Percentiles rank a stretch among this genome's conserved stretches.
These are phyloP conservation scores for Neonectria ditissima DNA, from an alignment of 2,329 filamentous ascomycete species.

Conservation along the genomic window DNA sequence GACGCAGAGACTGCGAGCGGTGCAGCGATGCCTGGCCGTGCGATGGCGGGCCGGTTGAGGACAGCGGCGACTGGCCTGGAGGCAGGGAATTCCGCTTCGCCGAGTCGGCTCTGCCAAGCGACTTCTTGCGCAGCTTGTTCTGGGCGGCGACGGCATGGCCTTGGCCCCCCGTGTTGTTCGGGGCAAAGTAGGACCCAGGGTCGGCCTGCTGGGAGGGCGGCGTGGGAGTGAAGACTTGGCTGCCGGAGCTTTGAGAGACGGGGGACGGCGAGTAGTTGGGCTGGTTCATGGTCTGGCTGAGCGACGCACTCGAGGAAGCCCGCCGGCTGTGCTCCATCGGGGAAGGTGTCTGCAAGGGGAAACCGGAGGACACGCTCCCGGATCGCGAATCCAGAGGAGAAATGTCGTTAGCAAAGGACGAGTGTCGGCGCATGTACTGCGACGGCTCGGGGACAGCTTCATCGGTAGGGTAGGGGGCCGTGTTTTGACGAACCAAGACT, in stretches of 20 bases:
- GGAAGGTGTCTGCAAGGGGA: slow-evolving; percentile 45
- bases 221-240: slow-evolving; percentile 32
- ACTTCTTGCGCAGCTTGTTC: slow-evolving; percentile 42
- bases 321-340: slow-evolving; percentile 44
- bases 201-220: slow-evolving; percentile 35
- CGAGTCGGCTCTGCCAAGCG: slow-evolving; percentile 33
- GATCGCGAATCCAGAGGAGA: slow-evolving; percentile 45
- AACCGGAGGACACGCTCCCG: slow-evolving; percentile 41
- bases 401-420: slow-evolving; percentile 42
- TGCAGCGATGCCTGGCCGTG: slow-evolving; percentile 5
- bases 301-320: slow-evolving; percentile 36
- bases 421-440: slow-evolving; percentile 39
- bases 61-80: slow-evolving; percentile 34
- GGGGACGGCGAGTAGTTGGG: slow-evolving; percentile 40
- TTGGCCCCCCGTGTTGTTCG: slow-evolving; percentile 34
- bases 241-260: slow-evolving; percentile 35
- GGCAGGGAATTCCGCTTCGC: slow-evolving; percentile 38
- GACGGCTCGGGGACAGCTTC: slow-evolving; percentile 14
- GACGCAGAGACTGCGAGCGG: slow-evolving; percentile 31
- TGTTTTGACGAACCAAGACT: background rate
- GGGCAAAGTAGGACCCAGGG: slow-evolving; percentile 37
- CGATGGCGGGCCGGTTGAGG: slow-evolving; percentile 18
- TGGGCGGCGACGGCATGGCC: slow-evolving; percentile 37
- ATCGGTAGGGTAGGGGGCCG: slow-evolving; percentile 21
- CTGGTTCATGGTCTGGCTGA: slow-evolving; percentile 23